phyloP scores from a whole-genome alignment of 768 basidiomycete genomes.

The Lactarius deliciosus region DNA sequence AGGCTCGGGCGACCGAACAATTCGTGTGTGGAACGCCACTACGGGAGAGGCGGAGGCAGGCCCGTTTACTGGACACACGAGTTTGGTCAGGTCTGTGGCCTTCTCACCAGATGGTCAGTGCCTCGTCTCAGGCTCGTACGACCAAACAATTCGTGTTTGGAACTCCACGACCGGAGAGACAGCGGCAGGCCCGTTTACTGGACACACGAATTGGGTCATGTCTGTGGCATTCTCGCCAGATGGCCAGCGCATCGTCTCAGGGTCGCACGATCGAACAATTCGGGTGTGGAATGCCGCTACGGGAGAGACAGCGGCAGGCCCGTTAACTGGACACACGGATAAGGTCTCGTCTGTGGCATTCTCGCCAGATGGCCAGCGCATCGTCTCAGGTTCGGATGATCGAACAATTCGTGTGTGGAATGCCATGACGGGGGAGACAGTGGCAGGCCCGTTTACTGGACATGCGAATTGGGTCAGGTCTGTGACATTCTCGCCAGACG shows the following conservation, averaged over 20 bases:
- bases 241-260: neutral
- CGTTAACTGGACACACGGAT: neutral
- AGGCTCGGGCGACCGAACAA: neutral
- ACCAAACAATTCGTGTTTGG: neutral
- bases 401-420: neutral
- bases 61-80: neutral
- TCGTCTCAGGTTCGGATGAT: too few species aligned
- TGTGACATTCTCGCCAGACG: neutral
- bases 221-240: neutral
- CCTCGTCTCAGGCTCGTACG: neutral
- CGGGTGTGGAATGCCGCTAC: neutral
- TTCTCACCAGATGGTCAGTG: neutral
- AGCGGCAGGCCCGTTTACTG: neutral
- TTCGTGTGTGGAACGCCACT: neutral
- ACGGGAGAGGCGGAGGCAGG: neutral
- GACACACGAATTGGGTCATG: accelerated
- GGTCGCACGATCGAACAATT: neutral
- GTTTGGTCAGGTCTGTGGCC: neutral
- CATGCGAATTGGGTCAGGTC: neutral
- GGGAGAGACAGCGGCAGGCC: neutral
- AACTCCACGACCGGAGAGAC: neutral
- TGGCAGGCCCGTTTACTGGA: neutral
- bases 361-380: neutral
- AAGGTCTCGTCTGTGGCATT: neutral
- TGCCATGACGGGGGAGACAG: neutral